phyloP scores from a whole-genome alignment of 176 grass and related monocot genomes.

The Carex kokanica region DNA sequence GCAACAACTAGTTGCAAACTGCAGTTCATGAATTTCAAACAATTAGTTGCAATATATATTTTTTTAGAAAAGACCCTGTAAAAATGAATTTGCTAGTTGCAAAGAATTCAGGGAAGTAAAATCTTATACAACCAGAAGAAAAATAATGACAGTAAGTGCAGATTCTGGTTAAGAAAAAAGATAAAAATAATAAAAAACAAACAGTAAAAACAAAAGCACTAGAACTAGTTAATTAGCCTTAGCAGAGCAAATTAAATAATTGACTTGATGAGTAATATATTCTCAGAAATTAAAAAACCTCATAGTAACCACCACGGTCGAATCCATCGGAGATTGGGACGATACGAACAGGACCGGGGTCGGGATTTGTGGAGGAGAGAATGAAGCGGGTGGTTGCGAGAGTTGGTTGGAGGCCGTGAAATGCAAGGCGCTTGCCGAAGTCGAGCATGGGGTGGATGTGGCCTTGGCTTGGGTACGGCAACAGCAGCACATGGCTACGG shows the following conservation, averaged over 20 bases:
- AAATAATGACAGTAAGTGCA: not conserved
- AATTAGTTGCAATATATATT: not conserved
- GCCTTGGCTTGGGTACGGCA: constrained; percentile 65
- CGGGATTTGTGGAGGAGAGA: constrained; percentile 15
- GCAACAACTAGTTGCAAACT: not conserved
- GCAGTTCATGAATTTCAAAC: not conserved
- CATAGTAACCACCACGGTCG: constrained; percentile 22
- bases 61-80: not conserved
- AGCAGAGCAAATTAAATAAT: not conserved
- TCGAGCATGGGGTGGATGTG: constrained; percentile 79
- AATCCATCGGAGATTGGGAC: constrained; percentile 41
- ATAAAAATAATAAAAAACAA: not conserved
- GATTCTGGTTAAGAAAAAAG: not conserved
- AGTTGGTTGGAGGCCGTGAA: constrained; percentile 40
- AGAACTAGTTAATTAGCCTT: not conserved
- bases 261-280: not conserved
- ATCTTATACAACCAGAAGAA: not conserved
- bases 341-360: constrained; percentile 28
- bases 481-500: constrained; percentile 36
- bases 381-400: constrained; percentile 41
- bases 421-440: constrained; percentile 52
- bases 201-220: too few species aligned
- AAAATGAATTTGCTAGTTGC: not conserved
- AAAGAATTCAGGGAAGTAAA: not conserved
- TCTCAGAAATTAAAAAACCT: not conserved